Percentiles rank a stretch among this genome's conserved stretches.
Conservation (phyloP, 768 basidiomycete species). For the Psilocybe sp. region DNA sequence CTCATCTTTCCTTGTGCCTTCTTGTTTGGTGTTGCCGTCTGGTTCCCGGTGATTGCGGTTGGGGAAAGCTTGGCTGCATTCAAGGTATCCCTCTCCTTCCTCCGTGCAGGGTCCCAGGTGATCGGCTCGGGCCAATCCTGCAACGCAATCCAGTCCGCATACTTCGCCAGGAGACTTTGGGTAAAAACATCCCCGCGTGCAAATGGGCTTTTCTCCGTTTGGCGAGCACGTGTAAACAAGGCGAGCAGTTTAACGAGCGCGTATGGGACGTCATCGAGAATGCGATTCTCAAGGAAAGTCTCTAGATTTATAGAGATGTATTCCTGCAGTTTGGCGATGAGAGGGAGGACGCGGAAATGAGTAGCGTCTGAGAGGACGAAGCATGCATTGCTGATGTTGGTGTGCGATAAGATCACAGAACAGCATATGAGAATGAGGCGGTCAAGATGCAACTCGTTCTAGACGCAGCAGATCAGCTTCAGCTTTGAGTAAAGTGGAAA, state of each 20-base stretch:
- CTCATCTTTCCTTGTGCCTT: conserved; percentile 1
- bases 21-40: neutral
- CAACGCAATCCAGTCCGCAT: conserved; percentile 66
- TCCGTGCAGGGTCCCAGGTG: conserved; percentile 23
- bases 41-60: conserved; percentile 15
- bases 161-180: conserved; percentile 52
- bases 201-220: conserved; percentile 64
- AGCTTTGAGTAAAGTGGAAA: neutral
- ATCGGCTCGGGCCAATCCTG: conserved; percentile 69
- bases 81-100: conserved; percentile 12
- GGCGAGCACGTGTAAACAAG: conserved; percentile 51
- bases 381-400: conserved; percentile 74
- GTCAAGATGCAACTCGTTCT: conserved; percentile 91
- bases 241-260: conserved; percentile 69
- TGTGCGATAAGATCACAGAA: conserved; percentile 59
- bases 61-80: conserved; percentile 10
- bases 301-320: conserved; percentile 88
- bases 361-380: conserved; percentile 81
- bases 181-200: conserved; percentile 56
- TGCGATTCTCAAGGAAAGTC: conserved; percentile 73
- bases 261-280: conserved; percentile 74
- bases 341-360: conserved; percentile 66
- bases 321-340: conserved; percentile 68
- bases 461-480: neutral
- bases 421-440: conserved; percentile 84